These are phyloP conservation scores for Lomentospora prolificans DNA, from an alignment of 2,329 filamentous ascomycete genomes.

Conservation along the genomic window DNA sequence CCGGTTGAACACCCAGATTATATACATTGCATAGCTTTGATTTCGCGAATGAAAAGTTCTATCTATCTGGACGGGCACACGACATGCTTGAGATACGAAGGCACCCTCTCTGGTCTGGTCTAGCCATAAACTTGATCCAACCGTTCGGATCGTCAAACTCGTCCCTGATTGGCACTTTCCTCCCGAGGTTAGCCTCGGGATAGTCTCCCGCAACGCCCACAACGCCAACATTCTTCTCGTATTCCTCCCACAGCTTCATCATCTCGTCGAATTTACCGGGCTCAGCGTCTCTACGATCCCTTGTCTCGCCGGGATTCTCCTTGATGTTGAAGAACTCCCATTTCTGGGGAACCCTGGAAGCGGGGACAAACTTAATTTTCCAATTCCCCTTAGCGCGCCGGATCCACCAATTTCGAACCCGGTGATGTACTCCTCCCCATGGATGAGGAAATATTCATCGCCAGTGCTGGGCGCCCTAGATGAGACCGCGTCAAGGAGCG, in stretches of 20 bases:
- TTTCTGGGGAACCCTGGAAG: constrained; percentile 17
- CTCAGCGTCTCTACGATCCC: constrained; percentile 18
- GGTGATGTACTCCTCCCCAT: constrained; percentile 20
- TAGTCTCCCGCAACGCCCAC: constrained; percentile 10
- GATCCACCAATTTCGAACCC: constrained; percentile 26
- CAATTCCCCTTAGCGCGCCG: constrained; percentile 24
- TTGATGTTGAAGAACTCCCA: constrained; percentile 25
- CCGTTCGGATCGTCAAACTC: constrained; percentile 11
- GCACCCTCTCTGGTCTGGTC: too few relatives aligned
- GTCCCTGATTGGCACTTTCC: constrained; percentile 3
- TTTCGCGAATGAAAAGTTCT: too few relatives aligned
- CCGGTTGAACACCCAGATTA: too few relatives aligned
- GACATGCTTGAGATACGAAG: too few relatives aligned
- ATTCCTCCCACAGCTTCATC: constrained; percentile 23
- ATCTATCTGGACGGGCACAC: too few relatives aligned
- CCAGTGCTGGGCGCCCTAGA: background rate
- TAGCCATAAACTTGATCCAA: constrained; percentile 12
- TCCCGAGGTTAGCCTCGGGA: background rate
- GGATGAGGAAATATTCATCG: constrained; percentile 21
- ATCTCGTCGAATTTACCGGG: constrained; percentile 19
- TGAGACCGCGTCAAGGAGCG: constrained; percentile 7
- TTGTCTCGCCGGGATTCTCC: constrained; percentile 22
- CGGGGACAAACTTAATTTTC: constrained; percentile 21
- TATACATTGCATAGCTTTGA: too few relatives aligned
- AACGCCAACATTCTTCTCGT: constrained; percentile 16